phyloP scores from a whole-genome alignment of 2,329 filamentous ascomycete genomes.

The Neospermospora avenae region DNA sequence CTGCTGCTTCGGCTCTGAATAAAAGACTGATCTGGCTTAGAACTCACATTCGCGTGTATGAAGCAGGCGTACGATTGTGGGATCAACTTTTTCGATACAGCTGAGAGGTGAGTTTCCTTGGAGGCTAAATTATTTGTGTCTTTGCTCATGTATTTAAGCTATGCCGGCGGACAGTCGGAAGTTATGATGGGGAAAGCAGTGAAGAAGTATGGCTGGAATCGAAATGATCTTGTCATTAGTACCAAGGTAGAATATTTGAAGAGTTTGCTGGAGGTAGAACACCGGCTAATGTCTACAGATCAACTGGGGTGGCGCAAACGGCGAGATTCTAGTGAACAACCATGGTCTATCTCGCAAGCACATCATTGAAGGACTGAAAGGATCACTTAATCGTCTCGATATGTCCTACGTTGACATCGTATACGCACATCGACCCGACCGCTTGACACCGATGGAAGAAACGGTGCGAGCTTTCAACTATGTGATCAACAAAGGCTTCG shows the following conservation, averaged over 20 bases:
- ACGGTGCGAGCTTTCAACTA: constrained; percentile 65
- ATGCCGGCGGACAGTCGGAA: constrained; percentile 51
- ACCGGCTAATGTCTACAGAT: constrained; percentile 42
- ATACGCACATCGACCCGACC: constrained; percentile 59
- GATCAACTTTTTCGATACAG: constrained; percentile 57
- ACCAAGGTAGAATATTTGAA: constrained; percentile 43
- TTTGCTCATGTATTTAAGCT: constrained; percentile 32
- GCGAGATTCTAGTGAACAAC: constrained; percentile 63
- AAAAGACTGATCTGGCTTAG: constrained; percentile 33
- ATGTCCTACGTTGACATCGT: constrained; percentile 61
- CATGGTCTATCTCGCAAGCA: constrained; percentile 66
- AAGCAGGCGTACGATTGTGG: constrained; percentile 56
- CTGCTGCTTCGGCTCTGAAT: neutral
- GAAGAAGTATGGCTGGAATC: constrained; percentile 54
- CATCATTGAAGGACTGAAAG: constrained; percentile 62
- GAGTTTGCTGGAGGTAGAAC: neutral
- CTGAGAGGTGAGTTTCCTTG: constrained; percentile 36
- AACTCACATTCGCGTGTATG: constrained; percentile 58
- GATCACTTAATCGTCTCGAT: constrained; percentile 52
- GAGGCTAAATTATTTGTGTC: no score
- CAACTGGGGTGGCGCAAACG: constrained; percentile 60
- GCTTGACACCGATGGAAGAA: constrained; percentile 58
- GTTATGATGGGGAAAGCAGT: constrained; percentile 53
- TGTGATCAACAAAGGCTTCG: constrained; percentile 64
- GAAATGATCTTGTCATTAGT: constrained; percentile 55